Base-by-base conservation (phyloP, 495 filamentous ascomycete genomes). In the Penicillium antarcticum region DNA sequence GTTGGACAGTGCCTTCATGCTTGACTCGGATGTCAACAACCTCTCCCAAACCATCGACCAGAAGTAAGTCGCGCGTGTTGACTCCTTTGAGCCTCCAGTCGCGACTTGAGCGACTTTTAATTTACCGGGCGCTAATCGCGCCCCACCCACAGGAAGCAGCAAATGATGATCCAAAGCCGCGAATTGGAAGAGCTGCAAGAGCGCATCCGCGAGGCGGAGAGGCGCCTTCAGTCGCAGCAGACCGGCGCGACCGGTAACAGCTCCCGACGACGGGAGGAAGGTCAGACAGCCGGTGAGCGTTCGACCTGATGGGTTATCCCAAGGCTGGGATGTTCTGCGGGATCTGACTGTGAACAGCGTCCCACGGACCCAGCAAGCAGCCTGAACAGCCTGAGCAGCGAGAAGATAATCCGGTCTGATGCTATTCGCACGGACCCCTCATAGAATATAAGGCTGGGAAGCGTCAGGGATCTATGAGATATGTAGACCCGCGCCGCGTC, bases 111-210 rank as follows among this genome's bases (percentile, higher is more conserved):
- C 18, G 19, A 35, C 16, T 10, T 3, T 7, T 16, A 8, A 14
- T 42, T 46, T 26, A 23, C 35, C 35, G 32, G 5, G 14, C 19
- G 39, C 47, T 43, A 45, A 42, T 37, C 17, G 19, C 26, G 26
- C 16, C 34, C 12, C 17, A 23, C 13, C 19, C 11, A 38, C 45
- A 80, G 77, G 55, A 72, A 63, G 55, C 71, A 95, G 80, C 69
- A 92, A 84, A 84, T 97, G 64, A 80, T 79, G 45, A 82, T 83
- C 33, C 89, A 92, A 60, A 83, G 77, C 38, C 79, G 81, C 17
- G 91, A 97, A 64, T 82, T 97, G 56, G 85, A 96, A 70, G 83
- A 84, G 34, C 84, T 97, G 48, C 90, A 96, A 69, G 83, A 82
- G 13, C 83, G 83, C 44, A 83, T 97, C 44, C 86, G 84, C 54